Evolutionary conservation across 2,329 filamentous ascomycete genomes (phyloP).

Genomic region (Aspergillus novofumigatus): DNA sequence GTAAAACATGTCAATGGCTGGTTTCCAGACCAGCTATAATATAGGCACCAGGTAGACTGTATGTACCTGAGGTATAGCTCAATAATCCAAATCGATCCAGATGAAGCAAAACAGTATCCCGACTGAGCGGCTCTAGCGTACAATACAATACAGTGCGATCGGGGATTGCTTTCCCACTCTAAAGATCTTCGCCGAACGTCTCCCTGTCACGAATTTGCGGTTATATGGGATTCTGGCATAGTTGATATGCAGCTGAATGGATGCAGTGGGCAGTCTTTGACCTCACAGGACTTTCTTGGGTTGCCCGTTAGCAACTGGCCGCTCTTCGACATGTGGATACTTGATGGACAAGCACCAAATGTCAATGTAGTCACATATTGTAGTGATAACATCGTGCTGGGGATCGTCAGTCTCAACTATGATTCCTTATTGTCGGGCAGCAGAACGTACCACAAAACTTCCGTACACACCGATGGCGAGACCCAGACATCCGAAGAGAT

Average conservation of each 20-base stretch:
- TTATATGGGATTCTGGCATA: conserved; percentile 5
- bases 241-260: conserved; percentile 10
- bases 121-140: neutral
- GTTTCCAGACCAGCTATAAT: neutral
- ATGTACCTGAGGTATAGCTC: neutral
- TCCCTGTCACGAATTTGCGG: neutral
- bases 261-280: neutral
- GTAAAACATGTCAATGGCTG: conserved; percentile 2
- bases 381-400: conserved; percentile 83
- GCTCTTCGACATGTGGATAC: conserved; percentile 57
- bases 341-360: conserved; percentile 99
- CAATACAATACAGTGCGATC: neutral
- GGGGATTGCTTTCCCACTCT: neutral
- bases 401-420: conserved; percentile 4
- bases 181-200: neutral
- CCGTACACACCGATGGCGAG: conserved; percentile 87
- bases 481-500: conserved; percentile 84
- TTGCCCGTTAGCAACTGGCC: conserved; percentile 22
- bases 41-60: neutral
- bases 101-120: neutral
- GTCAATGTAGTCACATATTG: conserved; percentile 95
- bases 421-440: neutral
- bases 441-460: conserved; percentile 70
- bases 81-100: neutral
- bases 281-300: conserved; percentile 5